phyloP scores from a whole-genome alignment of 768 basidiomycete species.

The Mycena olivaceomarginata region DNA sequence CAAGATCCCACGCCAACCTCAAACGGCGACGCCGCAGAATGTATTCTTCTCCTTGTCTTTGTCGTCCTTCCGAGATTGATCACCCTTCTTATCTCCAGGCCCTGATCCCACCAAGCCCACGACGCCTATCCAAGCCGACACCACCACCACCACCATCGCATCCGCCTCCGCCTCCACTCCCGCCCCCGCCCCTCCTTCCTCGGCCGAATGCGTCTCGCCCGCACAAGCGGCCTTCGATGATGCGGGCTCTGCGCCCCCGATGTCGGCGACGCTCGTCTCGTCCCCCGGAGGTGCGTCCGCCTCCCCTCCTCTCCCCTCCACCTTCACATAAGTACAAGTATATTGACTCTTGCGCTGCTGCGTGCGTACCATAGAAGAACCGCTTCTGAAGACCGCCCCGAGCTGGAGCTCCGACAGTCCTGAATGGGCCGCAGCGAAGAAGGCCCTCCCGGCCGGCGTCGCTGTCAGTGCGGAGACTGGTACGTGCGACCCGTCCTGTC shows the following conservation, averaged over 20 bases:
- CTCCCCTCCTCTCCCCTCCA: background rate
- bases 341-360: background rate
- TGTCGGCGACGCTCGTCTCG: background rate
- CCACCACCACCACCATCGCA: background rate
- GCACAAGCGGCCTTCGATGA: background rate
- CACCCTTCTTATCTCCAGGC: background rate
- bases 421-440: slow-evolving; percentile 19
- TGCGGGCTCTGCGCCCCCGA: background rate
- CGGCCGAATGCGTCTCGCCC: background rate
- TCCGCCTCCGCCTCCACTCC: no score
- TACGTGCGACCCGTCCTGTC: background rate
- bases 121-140: background rate
- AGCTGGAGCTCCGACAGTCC: slow-evolving; percentile 18
- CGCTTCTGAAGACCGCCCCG: background rate
- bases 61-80: background rate
- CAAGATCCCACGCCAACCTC: background rate
- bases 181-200: background rate
- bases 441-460: background rate
- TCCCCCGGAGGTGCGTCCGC: slow-evolving; percentile 13
- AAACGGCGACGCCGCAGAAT: background rate
- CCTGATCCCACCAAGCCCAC: background rate
- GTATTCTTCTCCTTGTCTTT: background rate
- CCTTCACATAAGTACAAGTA: background rate
- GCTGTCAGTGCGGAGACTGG: background rate
- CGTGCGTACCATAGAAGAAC: background rate